Conservation (phyloP, 2,329 filamentous ascomycete genomes). For the Neonectria sp. region DNA sequence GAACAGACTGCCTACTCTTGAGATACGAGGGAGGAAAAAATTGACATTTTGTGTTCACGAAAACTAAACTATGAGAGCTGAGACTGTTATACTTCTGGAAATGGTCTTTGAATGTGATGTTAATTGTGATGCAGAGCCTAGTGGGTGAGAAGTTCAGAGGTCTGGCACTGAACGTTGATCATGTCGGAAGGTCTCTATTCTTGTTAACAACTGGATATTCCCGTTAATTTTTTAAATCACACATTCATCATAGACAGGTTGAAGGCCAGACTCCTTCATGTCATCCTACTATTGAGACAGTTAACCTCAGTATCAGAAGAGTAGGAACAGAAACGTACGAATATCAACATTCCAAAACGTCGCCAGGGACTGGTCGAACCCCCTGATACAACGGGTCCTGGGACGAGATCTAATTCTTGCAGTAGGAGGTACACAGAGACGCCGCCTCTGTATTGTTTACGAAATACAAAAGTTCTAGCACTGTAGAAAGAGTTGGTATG, state of each 20-base stretch:
- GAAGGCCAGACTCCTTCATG: neutral
- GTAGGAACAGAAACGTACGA: neutral
- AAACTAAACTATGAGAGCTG: neutral
- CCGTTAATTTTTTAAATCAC: neutral
- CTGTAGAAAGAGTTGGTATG: neutral
- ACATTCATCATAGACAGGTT: neutral
- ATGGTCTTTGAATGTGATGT: neutral
- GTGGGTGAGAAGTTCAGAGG: neutral
- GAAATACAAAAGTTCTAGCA: too few relatives aligned
- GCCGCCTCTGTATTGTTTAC: too few relatives aligned
- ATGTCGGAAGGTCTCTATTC: neutral
- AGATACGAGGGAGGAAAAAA: neutral
- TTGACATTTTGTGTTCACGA: neutral
- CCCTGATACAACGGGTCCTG: neutral
- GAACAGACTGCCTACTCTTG: slow-evolving; percentile 5
- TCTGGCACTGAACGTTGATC: neutral
- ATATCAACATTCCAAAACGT: neutral
- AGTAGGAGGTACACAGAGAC: neutral
- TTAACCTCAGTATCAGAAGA: neutral
- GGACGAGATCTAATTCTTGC: neutral
- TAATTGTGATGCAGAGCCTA: neutral
- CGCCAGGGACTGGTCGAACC: neutral
- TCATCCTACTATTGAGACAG: too few relatives aligned
- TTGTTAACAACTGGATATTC: neutral
- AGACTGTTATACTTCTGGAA: neutral